A percentile compares a stretch with the other conserved stretches of the same genome.
Evolutionary conservation across 371 early-diverging fungal species (phyloP).

Genomic region (Mortierella sp.): DNA sequence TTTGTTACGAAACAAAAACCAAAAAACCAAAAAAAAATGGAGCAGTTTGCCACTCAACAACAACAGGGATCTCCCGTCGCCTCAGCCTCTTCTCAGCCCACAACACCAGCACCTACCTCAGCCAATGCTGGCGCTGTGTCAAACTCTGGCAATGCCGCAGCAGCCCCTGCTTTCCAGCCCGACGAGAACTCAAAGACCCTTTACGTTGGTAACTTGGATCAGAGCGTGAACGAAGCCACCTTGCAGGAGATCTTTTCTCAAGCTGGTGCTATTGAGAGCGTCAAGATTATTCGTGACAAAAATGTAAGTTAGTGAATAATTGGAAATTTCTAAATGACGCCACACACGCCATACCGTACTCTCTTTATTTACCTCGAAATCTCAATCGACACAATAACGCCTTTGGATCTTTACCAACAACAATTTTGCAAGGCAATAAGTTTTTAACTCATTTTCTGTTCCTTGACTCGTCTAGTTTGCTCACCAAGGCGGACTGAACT

Average conservation of each 20-base stretch:
- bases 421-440: too few relatives aligned
- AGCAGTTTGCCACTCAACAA: constrained; percentile 39
- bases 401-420: too few relatives aligned
- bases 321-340: neutral
- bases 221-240: constrained; percentile 81
- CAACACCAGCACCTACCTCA: constrained; percentile 7
- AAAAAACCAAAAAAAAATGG: constrained; percentile 28
- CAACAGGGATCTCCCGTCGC: constrained; percentile 33
- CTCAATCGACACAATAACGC: too few relatives aligned
- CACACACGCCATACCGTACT: neutral
- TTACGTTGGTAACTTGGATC: constrained; percentile 93
- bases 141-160: neutral
- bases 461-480: constrained; percentile 33
- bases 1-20: neutral
- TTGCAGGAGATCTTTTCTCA: constrained; percentile 83
- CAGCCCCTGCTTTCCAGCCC: constrained; percentile 45
- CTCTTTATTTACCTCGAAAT: neutral
- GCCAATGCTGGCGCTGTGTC: constrained; percentile 4
- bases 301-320: constrained; percentile 67
- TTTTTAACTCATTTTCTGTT: constrained; percentile 9
- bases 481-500: constrained; percentile 75
- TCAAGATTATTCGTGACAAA: constrained; percentile 86
- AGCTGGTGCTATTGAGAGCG: constrained; percentile 72
- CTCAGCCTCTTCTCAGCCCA: constrained; percentile 18
- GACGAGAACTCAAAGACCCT: constrained; percentile 74